Evolutionary conservation across 192 early-diverging fungal genomes (phyloP).

Genomic region (Coemansia furcata): DNA sequence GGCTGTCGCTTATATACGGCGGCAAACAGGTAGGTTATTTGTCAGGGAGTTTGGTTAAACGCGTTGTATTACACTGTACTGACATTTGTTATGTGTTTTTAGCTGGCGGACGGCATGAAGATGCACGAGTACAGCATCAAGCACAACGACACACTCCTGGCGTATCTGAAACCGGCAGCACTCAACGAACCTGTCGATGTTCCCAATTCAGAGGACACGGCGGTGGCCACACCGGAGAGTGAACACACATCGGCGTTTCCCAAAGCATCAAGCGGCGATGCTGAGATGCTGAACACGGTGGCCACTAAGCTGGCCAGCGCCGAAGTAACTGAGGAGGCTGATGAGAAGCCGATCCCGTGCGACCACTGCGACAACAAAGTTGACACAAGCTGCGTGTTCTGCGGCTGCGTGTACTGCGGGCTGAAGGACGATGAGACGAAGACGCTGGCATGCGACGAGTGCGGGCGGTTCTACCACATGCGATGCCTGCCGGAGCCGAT

Average conservation of each 20-base stretch:
- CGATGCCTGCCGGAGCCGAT: slow-evolving; percentile 50
- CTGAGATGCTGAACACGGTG: not conserved
- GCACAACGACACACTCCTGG: slow-evolving; percentile 25
- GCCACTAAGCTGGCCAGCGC: not conserved
- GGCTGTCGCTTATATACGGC: slow-evolving; percentile 28
- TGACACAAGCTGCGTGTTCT: slow-evolving; percentile 37
- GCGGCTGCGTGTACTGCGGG: slow-evolving; percentile 56
- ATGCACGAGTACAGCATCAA: slow-evolving; percentile 47
- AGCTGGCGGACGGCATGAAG: slow-evolving; percentile 41
- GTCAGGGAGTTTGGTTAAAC: not conserved
- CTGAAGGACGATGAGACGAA: slow-evolving; percentile 56
- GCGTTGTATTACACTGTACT: not conserved
- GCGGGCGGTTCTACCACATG: slow-evolving; percentile 57
- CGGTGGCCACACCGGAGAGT: not conserved
- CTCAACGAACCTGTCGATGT: not conserved
- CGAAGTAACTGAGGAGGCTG: not conserved
- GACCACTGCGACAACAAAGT: slow-evolving; percentile 31
- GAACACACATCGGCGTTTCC: not conserved
- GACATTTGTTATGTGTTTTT: not conserved
- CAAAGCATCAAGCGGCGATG: not conserved
- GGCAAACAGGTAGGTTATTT: slow-evolving; percentile 38
- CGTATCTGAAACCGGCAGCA: slow-evolving; percentile 9
- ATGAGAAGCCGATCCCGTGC: slow-evolving; percentile 18
- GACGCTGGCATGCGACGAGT: slow-evolving; percentile 62
- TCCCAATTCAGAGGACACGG: not conserved